Percentiles rank a stretch among this genome's conserved stretches.
Evolutionary conservation across 73 alveolate genomes (phyloP).

Genomic region (Paraurostyla sp.): DNA sequence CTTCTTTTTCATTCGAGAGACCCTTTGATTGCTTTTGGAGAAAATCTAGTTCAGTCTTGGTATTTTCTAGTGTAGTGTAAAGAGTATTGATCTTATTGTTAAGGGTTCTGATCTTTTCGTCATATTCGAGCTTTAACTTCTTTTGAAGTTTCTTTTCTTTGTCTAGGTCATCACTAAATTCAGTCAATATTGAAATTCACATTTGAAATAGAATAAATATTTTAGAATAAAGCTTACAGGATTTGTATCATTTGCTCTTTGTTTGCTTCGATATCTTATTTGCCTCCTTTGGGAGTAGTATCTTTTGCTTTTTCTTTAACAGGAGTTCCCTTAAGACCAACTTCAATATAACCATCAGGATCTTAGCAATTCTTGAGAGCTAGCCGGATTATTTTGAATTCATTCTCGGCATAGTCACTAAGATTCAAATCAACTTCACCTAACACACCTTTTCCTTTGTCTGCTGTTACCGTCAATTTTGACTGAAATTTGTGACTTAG

Average conservation of each 20-base stretch:
- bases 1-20: conserved; percentile 27
- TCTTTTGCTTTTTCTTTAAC: conserved; percentile 10
- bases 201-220: background rate
- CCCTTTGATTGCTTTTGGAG: conserved; percentile 18
- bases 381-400: background rate
- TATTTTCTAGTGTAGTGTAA: conserved; percentile 27
- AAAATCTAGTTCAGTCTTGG: conserved; percentile 26
- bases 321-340: conserved; percentile 46
- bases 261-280: background rate
- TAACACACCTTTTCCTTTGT: conserved; percentile 20
- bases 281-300: background rate
- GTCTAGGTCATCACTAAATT: conserved; percentile 33
- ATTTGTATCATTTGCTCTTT: conserved; percentile 12
- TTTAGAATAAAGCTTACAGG: background rate
- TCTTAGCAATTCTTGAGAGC: conserved; percentile 13
- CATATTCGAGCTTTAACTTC: conserved; percentile 30
- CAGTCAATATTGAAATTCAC: background rate
- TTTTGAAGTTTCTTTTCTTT: conserved; percentile 36
- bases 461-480: background rate
- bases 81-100: conserved; percentile 18
- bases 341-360: conserved; percentile 47
- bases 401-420: conserved; percentile 6
- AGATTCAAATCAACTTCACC: conserved; percentile 58
- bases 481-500: background rate
- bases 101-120: conserved; percentile 20